Base-by-base conservation (phyloP, 1,284 basidiomycete genomes). In the Polyporus tsugae region DNA sequence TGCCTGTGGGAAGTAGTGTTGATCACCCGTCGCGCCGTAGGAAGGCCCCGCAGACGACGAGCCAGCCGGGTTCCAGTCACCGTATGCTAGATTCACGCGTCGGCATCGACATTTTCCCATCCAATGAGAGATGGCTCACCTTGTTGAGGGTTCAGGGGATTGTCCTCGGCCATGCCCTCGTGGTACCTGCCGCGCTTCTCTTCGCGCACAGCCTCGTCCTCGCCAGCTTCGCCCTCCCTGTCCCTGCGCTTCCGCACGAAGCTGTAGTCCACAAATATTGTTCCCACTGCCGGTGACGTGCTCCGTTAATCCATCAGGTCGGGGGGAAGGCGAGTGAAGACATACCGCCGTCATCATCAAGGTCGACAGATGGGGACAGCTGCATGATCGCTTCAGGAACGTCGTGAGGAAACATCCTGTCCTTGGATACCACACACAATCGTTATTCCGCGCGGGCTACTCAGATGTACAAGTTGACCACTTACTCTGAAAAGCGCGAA, bases 401-500 rank as follows among this genome's bases (percentile, higher is more conserved):
- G 53, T 68, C 60, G 1, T 57, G 2, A 2, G 67, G 67, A 36
- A 68, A 49, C 13, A 4, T 19, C 41, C 67, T 64, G 19, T 41
- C 46, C 52, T 19, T 2, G 13, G n/a, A 13, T 13, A 19, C 60
- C 2, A n/a, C 0, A 41, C 17, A 17, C 6, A 7, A 13, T 25
- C 5, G 25, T 44, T 10, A 33, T 46, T 46, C 6, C 17, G 4
- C 4, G 29, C 60, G 13, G n/a, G n/a, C n/a, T n/a, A n/a, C n/a
- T n/a, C n/a, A n/a, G n/a, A n/a, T n/a, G n/a, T n/a, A n/a, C n/a
- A n/a, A n/a, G n/a, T n/a, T 11, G 15, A 35, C 11, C 19, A 29
- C 39, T 36, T 29, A 73, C 72, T 60, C 59, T 66, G 66, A 68
- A 68, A 19, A 61, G 39, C 2, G 59, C 58, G 1, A 42, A 17